Conservation (phyloP, 169 alveolate genomes). For the Eimeria maxima region DNA sequence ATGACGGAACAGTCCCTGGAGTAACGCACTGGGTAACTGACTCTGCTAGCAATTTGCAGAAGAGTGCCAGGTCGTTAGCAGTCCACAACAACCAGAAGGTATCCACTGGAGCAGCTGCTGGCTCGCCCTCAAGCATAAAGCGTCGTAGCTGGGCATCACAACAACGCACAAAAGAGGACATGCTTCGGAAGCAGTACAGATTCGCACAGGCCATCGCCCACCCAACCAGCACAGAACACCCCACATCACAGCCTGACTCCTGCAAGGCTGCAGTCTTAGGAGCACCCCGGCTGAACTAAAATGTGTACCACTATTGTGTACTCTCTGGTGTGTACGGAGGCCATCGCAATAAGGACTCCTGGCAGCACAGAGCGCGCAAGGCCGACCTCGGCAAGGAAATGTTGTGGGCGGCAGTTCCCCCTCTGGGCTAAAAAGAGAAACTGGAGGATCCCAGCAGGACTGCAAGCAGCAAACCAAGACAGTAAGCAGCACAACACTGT, state of each 20-base stretch:
- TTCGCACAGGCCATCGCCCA: background rate
- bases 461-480: background rate
- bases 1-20: background rate
- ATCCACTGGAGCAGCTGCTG: slow-evolving; percentile 60
- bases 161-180: background rate
- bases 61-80: slow-evolving; percentile 61
- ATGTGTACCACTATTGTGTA: background rate
- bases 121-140: slow-evolving; percentile 40
- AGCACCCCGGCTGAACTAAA: background rate
- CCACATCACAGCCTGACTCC: background rate
- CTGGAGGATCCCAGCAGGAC: slow-evolving; percentile 65
- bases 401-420: slow-evolving; percentile 29
- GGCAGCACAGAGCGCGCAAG: background rate
- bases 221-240: background rate
- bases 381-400: slow-evolving; percentile 29
- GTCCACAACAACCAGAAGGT: slow-evolving; percentile 60
- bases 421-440: slow-evolving; percentile 43
- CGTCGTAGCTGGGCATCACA: slow-evolving; percentile 29
- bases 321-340: background rate
- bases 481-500: background rate
- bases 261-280: background rate
- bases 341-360: background rate
- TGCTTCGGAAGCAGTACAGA: background rate
- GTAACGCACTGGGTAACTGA: background rate
- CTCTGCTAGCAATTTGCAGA: slow-evolving; percentile 36